These are phyloP conservation scores for Calonectria hawksworthii DNA, from an alignment of 2,329 filamentous ascomycete species.

Conservation along the genomic window DNA sequence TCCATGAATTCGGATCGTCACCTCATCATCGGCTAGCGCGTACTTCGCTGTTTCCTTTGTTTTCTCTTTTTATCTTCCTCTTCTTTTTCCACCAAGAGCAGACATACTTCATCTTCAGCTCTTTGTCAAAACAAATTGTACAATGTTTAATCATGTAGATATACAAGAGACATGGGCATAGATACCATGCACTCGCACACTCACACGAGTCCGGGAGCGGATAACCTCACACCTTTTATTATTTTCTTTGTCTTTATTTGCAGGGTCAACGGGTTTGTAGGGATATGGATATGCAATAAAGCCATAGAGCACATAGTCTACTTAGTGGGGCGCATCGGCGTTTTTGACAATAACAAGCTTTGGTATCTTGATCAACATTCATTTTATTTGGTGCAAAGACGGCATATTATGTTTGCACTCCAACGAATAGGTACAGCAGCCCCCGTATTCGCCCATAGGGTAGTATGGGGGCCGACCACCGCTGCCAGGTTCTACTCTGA, in stretches of 20 bases:
- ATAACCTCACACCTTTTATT: background rate
- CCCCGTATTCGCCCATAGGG: conserved; percentile 11
- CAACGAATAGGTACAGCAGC: conserved; percentile 26
- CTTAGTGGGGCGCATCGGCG: conserved; percentile 2
- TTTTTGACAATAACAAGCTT: conserved; percentile 5
- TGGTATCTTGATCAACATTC: conserved; percentile 30
- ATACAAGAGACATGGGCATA: background rate
- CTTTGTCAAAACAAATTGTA: background rate
- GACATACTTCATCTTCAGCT: background rate
- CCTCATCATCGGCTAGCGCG: background rate
- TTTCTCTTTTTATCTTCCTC: background rate
- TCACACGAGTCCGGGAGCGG: background rate
- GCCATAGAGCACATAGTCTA: background rate
- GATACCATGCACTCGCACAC: background rate
- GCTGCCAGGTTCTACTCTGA: conserved; percentile 39
- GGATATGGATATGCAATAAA: conserved; percentile 22
- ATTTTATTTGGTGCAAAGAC: conserved; percentile 17
- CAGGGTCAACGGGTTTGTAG: background rate
- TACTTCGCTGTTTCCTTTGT: background rate
- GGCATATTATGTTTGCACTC: conserved; percentile 38
- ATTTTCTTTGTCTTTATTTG: background rate
- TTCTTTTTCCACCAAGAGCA: background rate
- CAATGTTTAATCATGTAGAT: background rate
- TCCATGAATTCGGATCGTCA: background rate
- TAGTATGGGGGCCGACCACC: background rate